Conservation (phyloP, 306 rosid species). For the Senna tora region DNA sequence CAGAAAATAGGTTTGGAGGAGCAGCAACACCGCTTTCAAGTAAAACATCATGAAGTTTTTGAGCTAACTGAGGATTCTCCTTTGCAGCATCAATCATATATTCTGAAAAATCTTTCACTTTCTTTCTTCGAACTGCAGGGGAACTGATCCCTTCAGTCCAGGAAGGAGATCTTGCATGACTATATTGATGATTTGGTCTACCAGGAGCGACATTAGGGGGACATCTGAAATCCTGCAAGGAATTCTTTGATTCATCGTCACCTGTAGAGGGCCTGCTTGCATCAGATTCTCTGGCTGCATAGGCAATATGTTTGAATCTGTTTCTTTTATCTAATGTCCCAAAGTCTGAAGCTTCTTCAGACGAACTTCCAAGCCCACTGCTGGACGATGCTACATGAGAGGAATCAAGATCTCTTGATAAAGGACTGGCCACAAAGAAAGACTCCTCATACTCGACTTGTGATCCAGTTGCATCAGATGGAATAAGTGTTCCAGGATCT, state of each 20-base stretch:
- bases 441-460: constrained; percentile 71
- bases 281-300: constrained; percentile 59
- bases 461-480: constrained; percentile 80
- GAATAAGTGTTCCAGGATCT: constrained; percentile 98
- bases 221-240: constrained; percentile 38
- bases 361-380: constrained; percentile 84
- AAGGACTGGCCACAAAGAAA: constrained; percentile 64
- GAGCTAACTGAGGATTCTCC: constrained; percentile 92
- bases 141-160: constrained; percentile 99
- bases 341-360: constrained; percentile 64
- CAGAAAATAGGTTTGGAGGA: constrained; percentile 88
- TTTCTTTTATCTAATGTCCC: constrained; percentile 59
- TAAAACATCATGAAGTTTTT: constrained; percentile 89
- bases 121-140: constrained; percentile 86
- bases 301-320: constrained; percentile 49
- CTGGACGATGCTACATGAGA: constrained; percentile 75
- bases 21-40: constrained; percentile 98
- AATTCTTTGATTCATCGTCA: constrained; percentile 55
- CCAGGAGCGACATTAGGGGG: constrained; percentile 44
- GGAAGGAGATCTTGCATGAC: constrained; percentile 88
- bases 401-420: constrained; percentile 82
- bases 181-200: constrained; percentile 60
- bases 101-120: constrained; percentile 92
- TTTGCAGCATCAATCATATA: constrained; percentile 98
- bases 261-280: constrained; percentile 37